A percentile compares a stretch with the other conserved stretches of the same genome.
Evolutionary conservation across 2,329 filamentous ascomycete species (phyloP).

Genomic region (Aspergillus sergii): DNA sequence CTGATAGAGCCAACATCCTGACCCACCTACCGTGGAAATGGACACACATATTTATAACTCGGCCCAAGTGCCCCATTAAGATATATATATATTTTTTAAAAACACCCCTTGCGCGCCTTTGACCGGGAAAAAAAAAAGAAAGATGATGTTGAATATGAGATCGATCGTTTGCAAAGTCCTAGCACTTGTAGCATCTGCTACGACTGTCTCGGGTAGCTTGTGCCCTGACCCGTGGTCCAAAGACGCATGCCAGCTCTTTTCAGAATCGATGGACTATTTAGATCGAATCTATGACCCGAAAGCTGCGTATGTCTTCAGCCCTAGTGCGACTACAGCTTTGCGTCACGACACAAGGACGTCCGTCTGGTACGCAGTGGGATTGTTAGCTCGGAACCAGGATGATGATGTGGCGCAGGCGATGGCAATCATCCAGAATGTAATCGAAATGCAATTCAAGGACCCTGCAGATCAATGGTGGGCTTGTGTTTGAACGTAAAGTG

Average conservation of each 20-base stretch:
- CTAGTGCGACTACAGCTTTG: slow-evolving; percentile 18
- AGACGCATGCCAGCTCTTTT: slow-evolving; percentile 45
- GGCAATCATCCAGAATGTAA: slow-evolving; percentile 57
- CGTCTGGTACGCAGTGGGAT: slow-evolving; percentile 62
- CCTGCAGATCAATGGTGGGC: slow-evolving; percentile 49
- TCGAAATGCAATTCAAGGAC: slow-evolving; percentile 43
- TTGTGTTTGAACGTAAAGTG: neutral
- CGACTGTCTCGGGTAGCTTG: neutral
- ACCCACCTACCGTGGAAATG: too few relatives aligned
- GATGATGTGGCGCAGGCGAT: slow-evolving; percentile 52
- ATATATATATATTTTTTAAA: too few relatives aligned
- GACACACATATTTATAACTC: too few relatives aligned
- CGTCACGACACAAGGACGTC: slow-evolving; percentile 59
- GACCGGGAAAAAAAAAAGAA: too few relatives aligned
- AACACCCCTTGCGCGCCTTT: neutral
- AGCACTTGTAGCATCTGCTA: neutral
- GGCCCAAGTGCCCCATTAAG: neutral
- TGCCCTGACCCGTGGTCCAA: neutral
- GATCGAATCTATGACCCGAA: slow-evolving; percentile 58
- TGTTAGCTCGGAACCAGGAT: slow-evolving; percentile 58
- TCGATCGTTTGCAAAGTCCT: neutral
- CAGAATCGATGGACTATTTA: slow-evolving; percentile 51
- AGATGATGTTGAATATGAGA: neutral
- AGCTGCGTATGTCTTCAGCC: slow-evolving; percentile 51
- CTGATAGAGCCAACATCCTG: too few relatives aligned